Evolutionary conservation across 148 eudicot species (phyloP).

Genomic region (Chenopodium suecicum): DNA sequence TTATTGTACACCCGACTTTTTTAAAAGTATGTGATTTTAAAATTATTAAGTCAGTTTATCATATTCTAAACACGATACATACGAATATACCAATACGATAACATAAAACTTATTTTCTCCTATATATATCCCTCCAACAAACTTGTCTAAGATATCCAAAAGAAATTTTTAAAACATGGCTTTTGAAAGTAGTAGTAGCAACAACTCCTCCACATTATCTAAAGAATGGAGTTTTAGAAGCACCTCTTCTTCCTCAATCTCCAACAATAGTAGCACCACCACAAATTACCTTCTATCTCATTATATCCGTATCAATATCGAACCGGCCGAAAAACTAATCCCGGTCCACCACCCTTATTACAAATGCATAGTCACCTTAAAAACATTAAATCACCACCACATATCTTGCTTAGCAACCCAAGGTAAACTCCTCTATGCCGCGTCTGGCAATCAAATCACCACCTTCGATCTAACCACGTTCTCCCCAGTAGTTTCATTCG

Average conservation of each 20-base stretch:
- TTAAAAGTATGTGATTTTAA: too few species aligned
- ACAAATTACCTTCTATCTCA: not conserved
- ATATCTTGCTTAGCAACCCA: constrained; percentile 39
- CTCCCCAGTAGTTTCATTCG: constrained; percentile 7
- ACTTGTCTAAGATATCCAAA: not conserved
- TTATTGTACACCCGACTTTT: too few species aligned
- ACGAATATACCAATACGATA: too few species aligned
- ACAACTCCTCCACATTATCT: constrained; percentile 9
- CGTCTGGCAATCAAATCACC: constrained; percentile 33
- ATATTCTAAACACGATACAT: too few species aligned
- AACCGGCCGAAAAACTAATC: not conserved
- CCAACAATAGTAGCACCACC: not conserved
- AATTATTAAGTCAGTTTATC: too few species aligned
- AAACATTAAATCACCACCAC: constrained; percentile 26
- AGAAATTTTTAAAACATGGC: not conserved
- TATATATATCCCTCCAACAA: not conserved
- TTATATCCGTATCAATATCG: too few species aligned
- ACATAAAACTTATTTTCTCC: not conserved
- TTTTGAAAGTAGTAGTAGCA: not conserved
- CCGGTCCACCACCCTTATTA: constrained; percentile 17
- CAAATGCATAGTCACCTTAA: constrained; percentile 27
- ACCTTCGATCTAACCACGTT: constrained; percentile 30
- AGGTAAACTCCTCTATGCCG: constrained; percentile 33
- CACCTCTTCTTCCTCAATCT: constrained; percentile 1
- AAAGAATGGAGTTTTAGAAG: constrained; percentile 28